Base-by-base conservation (phyloP, 306 rosid species). In the Begonia fuchsioides region DNA sequence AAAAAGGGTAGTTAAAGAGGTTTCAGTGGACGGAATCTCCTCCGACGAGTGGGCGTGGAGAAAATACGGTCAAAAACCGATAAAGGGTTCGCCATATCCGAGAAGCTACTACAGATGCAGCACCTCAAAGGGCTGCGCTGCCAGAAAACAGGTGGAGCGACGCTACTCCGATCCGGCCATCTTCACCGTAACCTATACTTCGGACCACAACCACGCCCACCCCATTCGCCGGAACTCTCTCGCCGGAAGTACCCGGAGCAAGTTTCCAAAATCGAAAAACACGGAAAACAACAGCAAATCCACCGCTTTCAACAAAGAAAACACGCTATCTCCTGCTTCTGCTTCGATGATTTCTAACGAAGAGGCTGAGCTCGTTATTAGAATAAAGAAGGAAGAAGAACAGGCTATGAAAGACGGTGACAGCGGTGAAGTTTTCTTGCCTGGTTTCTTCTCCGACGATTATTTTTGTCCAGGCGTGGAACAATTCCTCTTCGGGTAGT, bases 61-160 rank as follows among this genome's bases (percentile, higher is more conserved):
- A 11, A 90, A 90, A 68, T 90, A 90, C 44, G 98, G 98, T 46
- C 98, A 90, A 54, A 90, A 90, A 61, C 95, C 98, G 9, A 90
- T 90, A 10, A 90, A 90, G 66, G 98, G 98, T 10, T 85, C 98
- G 5, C 92, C 95, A 0, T 75, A 84, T 68, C 98, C 98, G 0
- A 72, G 98, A 47, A 90, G 98, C 67, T 90, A 90, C 18, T 90
- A 90, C 43, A 73, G 70, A 13, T 90, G 97, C 58, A 90, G 97
- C 61, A 78, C 74, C 67, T 75, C 85, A 8, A 90, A 90, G 66
- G 94, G 95, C 8, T 90, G 98, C 52, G 43, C 64, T 13, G 98
- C 98, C 0, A 75, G 87, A 62, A 90, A 90, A 60, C 95, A 81
- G 35, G 98, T 90, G 3, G 98, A 90, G 61, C 61, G 84, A 13